A percentile compares a stretch with the other conserved stretches of the same genome.
Conservation (phyloP, 257 asterid species). For the Plectranthus barbatus region DNA sequence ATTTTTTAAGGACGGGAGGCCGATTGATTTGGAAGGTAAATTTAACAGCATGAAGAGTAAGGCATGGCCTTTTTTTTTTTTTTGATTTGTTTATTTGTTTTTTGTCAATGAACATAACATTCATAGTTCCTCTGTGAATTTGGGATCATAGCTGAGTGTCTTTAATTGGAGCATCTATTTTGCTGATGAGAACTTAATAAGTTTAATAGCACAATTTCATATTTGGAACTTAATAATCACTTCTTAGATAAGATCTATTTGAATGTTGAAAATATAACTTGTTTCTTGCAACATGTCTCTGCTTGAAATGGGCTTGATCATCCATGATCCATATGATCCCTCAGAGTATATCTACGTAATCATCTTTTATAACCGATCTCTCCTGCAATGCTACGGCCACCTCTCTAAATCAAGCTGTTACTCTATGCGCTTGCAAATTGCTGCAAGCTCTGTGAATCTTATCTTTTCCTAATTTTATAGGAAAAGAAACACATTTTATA, state of each 20-base stretch:
- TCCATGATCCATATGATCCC: too few species aligned
- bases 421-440: too few species aligned
- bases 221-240: background rate
- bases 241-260: background rate
- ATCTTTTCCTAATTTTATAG: too few species aligned
- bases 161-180: background rate
- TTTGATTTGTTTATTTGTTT: too few species aligned
- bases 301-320: background rate
- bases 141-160: conserved; percentile 4
- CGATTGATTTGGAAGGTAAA: conserved; percentile 74
- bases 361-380: too few species aligned
- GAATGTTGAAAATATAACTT: background rate
- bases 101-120: background rate
- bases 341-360: too few species aligned
- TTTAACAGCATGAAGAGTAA: background rate
- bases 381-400: too few species aligned
- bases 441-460: too few species aligned
- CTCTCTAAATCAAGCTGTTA: too few species aligned
- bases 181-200: background rate
- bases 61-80: background rate
- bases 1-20: conserved; percentile 79
- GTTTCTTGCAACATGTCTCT: background rate
- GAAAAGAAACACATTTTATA: too few species aligned
- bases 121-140: background rate
- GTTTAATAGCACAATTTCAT: background rate